phyloP scores from a whole-genome alignment of 2,329 filamentous ascomycete species.

The Stenocarpella maydis region DNA sequence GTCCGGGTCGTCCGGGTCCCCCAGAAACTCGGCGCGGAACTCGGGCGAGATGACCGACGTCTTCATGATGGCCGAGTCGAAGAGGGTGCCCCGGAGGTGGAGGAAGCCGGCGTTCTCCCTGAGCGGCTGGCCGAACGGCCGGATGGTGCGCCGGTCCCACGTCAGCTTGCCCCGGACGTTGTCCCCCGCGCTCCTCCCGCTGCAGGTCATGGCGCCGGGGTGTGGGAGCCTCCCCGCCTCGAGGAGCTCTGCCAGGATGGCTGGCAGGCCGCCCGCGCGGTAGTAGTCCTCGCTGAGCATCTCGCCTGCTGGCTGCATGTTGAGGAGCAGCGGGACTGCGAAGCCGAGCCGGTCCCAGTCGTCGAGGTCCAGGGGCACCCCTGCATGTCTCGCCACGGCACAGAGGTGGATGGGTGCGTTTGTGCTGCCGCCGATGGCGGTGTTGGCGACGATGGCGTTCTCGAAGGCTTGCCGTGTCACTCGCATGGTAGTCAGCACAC shows the following conservation, averaged over 20 bases:
- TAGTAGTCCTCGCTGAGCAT: conserved; percentile 42
- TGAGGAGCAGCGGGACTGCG: conserved; percentile 58
- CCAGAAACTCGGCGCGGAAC: conserved; percentile 55
- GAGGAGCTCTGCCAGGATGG: conserved; percentile 61
- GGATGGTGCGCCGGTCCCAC: conserved; percentile 59
- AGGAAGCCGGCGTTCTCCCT: conserved; percentile 60
- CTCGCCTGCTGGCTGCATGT: conserved; percentile 63
- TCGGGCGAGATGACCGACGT: conserved; percentile 57
- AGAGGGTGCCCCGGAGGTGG: conserved; percentile 56
- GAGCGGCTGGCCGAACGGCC: conserved; percentile 53
- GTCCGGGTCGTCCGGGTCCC: conserved; percentile 54
- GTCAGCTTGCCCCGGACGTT: conserved; percentile 54
- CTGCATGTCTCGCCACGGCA: conserved; percentile 62
- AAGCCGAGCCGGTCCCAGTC: conserved; percentile 63
- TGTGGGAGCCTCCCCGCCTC: conserved; percentile 46
- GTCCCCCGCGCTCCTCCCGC: conserved; percentile 53
- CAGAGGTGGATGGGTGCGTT: conserved; percentile 65
- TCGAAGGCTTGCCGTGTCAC: conserved; percentile 63
- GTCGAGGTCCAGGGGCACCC: conserved; percentile 57
- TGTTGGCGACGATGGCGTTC: conserved; percentile 63
- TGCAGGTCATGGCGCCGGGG: conserved; percentile 52
- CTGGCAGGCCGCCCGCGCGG: conserved; percentile 38
- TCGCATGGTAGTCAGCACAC: background rate
- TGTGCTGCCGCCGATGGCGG: conserved; percentile 63
- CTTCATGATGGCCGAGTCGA: conserved; percentile 62